A percentile compares a stretch with the other conserved stretches of the same genome.
Evolutionary conservation across 805 yeast genomes (phyloP).

Genomic region (Wickerhamiella kazuoi): DNA sequence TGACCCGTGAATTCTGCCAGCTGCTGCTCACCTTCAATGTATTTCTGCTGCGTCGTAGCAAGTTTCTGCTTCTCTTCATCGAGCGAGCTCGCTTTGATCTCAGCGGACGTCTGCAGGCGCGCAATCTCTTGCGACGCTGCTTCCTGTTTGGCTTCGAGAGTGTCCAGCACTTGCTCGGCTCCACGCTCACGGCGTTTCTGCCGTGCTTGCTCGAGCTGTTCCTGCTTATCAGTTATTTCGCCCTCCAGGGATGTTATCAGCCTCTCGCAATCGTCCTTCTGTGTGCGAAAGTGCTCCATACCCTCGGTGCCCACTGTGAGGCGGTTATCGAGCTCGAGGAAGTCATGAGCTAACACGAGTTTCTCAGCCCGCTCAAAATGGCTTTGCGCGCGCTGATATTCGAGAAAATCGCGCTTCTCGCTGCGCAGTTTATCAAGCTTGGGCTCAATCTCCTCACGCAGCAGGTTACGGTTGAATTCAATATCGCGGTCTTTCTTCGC

Average conservation of each 20-base stretch:
- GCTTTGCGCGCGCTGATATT: slow-evolving; percentile 68
- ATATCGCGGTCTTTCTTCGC: slow-evolving; percentile 75
- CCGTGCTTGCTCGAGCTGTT: slow-evolving; percentile 22
- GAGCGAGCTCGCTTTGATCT: not conserved
- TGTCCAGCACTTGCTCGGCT: not conserved
- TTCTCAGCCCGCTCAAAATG: slow-evolving; percentile 60
- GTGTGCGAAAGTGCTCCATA: not conserved
- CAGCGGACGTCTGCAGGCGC: slow-evolving; percentile 2
- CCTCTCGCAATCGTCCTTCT: not conserved
- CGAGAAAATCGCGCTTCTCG: slow-evolving; percentile 69
- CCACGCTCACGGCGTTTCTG: slow-evolving; percentile 1
- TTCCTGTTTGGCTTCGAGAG: slow-evolving; percentile 1
- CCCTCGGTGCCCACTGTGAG: not conserved
- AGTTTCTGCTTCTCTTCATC: not conserved
- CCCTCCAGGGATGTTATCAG: not conserved
- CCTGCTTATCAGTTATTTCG: slow-evolving; percentile 22
- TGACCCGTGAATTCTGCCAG: slow-evolving; percentile 11
- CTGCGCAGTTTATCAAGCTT: slow-evolving; percentile 61
- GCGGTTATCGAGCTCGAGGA: slow-evolving; percentile 17
- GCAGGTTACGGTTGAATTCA: slow-evolving; percentile 50
- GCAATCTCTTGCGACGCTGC: slow-evolving; percentile 1
- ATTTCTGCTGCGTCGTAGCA: slow-evolving; percentile 15
- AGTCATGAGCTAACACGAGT: slow-evolving; percentile 66
- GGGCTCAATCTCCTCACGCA: slow-evolving; percentile 84
- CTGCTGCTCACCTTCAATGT: slow-evolving; percentile 23